Evolutionary conservation across 805 yeast genomes (phyloP), one percentile per base, ranked within the genome.

Genomic region (Suhomyces pyralidae): DNA sequence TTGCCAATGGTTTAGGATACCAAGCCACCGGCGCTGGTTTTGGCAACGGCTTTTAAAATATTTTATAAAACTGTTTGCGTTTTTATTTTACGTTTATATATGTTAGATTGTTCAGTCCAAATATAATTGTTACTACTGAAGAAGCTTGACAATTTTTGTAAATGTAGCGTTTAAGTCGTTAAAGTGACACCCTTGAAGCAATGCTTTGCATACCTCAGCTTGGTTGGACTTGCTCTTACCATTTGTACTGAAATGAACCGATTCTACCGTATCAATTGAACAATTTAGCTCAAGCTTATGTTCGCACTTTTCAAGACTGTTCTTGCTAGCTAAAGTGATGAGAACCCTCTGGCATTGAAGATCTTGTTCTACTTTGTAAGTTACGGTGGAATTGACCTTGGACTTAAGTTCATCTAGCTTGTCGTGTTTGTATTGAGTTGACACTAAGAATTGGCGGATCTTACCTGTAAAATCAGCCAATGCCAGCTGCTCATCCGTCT

Each of bases 1-100:
- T 68, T 67, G 60, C 63, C 45, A 72, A 76, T 48, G 80, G 81
- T 40, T 65, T 85, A 62, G 88, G 88, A 40, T 80, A 78, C 70
- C 89, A 85, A 68, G 78, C 86, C 52, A 86, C 90, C 34, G 91
- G 91, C 51, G 77, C 82, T 64, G 88, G 88, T 9, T 84, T 86
- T 69, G 87, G 90, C 61, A 84, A 82, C 55, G 73, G 71, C 9
- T 71, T 68, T 56, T 71, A 63, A 38, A 38, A 17, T n/a, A 17
- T 36, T 12, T 17, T 24, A 17, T 14, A 43, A 48, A 40, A 10
- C 44, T 47, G 32, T 30, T 17, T 38, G 14, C 24, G 8, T 38
- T 38, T 38, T 19, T 42, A 30, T 46, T 3, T 46, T 10, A 15
- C 26, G n/a, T 46, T 51, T 38, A 25, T 42, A 40, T 51, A 43